phyloP scores from a whole-genome alignment of 768 basidiomycete species.

The Tylopilus cervinicoccineus region DNA sequence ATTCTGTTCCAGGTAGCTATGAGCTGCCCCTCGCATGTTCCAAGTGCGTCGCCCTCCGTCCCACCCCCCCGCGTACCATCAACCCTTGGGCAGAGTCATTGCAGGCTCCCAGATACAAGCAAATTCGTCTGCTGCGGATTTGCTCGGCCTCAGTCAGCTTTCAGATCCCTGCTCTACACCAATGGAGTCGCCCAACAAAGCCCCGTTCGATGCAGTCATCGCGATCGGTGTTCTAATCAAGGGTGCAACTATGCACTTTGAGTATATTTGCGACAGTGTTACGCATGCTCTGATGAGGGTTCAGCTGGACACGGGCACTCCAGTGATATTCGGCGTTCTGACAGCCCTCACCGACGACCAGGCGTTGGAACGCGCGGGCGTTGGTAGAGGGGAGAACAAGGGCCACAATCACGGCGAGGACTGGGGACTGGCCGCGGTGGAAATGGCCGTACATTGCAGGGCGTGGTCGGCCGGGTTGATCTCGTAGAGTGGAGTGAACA shows the following conservation, averaged over 20 bases:
- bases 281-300: slow-evolving; percentile 93
- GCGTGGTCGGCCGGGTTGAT: slow-evolving; percentile 74
- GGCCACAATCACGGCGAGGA: slow-evolving; percentile 98
- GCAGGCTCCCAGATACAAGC: slow-evolving; percentile 82
- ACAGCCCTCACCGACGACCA: slow-evolving; percentile 92
- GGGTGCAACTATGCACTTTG: slow-evolving; percentile 98
- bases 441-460: slow-evolving; percentile 71
- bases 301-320: slow-evolving; percentile 89
- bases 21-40: slow-evolving; percentile 88
- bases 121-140: slow-evolving; percentile 72
- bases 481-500: slow-evolving; percentile 7
- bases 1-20: slow-evolving; percentile 92
- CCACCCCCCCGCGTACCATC: neutral
- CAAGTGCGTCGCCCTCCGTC: slow-evolving; percentile 50
- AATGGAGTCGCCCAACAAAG: slow-evolving; percentile 40
- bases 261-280: slow-evolving; percentile 95
- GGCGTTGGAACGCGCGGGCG: slow-evolving; percentile 89
- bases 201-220: slow-evolving; percentile 92
- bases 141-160: slow-evolving; percentile 53
- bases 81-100: slow-evolving; percentile 61
- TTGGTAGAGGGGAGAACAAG: slow-evolving; percentile 62
- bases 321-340: slow-evolving; percentile 95
- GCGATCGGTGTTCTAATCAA: slow-evolving; percentile 99
- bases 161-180: slow-evolving; percentile 26
- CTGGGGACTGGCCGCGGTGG: slow-evolving; percentile 95